Conservation (phyloP, 2,329 filamentous ascomycete genomes). For the Trichoderma atroviride region DNA sequence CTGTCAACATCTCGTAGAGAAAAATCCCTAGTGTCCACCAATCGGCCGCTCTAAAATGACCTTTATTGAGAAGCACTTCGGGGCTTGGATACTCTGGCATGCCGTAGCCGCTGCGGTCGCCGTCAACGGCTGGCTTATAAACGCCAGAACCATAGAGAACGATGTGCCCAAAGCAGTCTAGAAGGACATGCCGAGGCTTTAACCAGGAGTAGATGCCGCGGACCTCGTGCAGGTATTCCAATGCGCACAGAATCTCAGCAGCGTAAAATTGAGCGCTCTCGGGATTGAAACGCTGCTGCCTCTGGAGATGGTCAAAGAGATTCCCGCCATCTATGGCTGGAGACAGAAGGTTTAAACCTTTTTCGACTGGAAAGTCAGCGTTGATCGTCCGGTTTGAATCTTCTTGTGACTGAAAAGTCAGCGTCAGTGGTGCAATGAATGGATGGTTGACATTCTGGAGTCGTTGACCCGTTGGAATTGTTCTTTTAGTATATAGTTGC, state of each 20-base stretch:
- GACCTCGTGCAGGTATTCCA: slow-evolving; percentile 87
- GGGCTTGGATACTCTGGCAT: slow-evolving; percentile 89
- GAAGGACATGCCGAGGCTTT: slow-evolving; percentile 77
- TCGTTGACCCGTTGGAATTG: background rate
- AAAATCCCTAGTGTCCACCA: slow-evolving; percentile 93
- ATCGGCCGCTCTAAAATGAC: slow-evolving; percentile 87
- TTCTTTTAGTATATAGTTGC: slow-evolving; percentile 4
- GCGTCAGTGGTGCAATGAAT: slow-evolving; percentile 80
- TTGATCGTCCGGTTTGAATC: slow-evolving; percentile 72
- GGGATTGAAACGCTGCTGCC: slow-evolving; percentile 86
- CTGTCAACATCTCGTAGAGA: slow-evolving; percentile 90
- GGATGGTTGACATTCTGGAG: slow-evolving; percentile 70
- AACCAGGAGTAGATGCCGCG: slow-evolving; percentile 78
- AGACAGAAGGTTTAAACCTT: slow-evolving; percentile 64
- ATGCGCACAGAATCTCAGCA: slow-evolving; percentile 82
- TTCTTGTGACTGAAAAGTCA: background rate
- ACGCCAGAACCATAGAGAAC: slow-evolving; percentile 87
- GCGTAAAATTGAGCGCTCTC: slow-evolving; percentile 88
- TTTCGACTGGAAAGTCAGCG: background rate
- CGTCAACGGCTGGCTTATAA: slow-evolving; percentile 88
- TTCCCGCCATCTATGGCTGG: slow-evolving; percentile 87
- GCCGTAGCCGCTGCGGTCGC: slow-evolving; percentile 73
- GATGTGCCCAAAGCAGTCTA: slow-evolving; percentile 89
- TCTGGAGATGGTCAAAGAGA: slow-evolving; percentile 85
- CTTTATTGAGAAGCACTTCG: slow-evolving; percentile 79